Conservation (phyloP, 78 protist species). For the Protostelium mycophagum region DNA sequence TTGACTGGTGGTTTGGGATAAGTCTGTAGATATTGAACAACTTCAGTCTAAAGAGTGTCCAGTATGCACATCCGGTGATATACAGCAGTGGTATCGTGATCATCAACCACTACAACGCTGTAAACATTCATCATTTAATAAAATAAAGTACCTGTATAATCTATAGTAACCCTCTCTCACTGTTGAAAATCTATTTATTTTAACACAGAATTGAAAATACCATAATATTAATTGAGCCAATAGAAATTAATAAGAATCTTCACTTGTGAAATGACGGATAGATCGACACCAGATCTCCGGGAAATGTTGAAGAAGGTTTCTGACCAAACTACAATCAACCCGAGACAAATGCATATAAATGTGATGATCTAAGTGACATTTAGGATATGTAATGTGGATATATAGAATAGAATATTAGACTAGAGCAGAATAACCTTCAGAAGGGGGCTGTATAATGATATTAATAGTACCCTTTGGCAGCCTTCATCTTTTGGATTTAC, state of each 20-base stretch:
- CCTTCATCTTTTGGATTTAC: no score
- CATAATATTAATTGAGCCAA: not conserved
- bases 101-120: no score
- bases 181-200: not conserved
- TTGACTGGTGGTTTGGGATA: slow-evolving; percentile 48
- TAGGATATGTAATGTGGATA: not conserved
- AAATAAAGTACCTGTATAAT: not conserved
- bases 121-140: no score
- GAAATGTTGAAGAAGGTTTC: not conserved
- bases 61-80: slow-evolving; percentile 47
- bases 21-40: slow-evolving; percentile 50
- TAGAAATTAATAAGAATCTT: not conserved
- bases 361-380: not conserved
- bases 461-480: no score
- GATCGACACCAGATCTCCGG: not conserved
- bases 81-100: slow-evolving; percentile 32
- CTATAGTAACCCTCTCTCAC: not conserved
- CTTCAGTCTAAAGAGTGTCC: slow-evolving; percentile 35
- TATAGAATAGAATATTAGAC: no score
- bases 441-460: not conserved
- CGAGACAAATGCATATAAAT: not conserved
- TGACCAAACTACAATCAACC: not conserved
- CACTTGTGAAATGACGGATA: not conserved
- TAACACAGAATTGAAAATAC: not conserved
- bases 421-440: no score